Conservation (phyloP, 1,284 basidiomycete species). For the Austropuccinia psidii region DNA sequence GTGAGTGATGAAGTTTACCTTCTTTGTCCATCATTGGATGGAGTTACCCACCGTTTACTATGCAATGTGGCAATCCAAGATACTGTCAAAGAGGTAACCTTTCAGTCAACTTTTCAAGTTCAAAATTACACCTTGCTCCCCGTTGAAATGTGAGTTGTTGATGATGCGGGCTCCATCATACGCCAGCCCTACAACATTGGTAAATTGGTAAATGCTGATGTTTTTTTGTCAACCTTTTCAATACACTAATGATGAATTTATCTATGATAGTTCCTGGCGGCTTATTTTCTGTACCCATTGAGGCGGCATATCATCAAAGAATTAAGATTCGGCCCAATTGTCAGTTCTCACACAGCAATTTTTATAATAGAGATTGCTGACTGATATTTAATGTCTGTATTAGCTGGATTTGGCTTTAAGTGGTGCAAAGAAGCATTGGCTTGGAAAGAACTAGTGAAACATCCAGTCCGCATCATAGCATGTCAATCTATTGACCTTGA, state of each 20-base stretch:
- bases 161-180: constrained; percentile 71
- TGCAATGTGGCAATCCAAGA: constrained; percentile 85
- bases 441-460: constrained; percentile 81
- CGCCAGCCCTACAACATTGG: constrained; percentile 76
- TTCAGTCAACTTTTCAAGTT: constrained; percentile 86
- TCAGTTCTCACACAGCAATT: too few relatives aligned
- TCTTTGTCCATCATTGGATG: constrained; percentile 68
- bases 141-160: constrained; percentile 82
- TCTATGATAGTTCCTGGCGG: constrained; percentile 80
- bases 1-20: constrained; percentile 89
- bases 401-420: too few relatives aligned
- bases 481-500: constrained; percentile 73
- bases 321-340: constrained; percentile 68
- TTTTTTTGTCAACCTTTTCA: background rate
- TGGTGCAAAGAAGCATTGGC: background rate
- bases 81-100: constrained; percentile 90
- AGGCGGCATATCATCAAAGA: constrained; percentile 73
- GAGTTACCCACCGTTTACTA: constrained; percentile 71
- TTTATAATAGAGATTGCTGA: too few relatives aligned
- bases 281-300: constrained; percentile 81
- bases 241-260: background rate
- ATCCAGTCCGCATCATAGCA: constrained; percentile 68
- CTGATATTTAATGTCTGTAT: too few relatives aligned
- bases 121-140: constrained; percentile 90
- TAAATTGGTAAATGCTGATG: constrained; percentile 49